Conservation (phyloP, 805 yeast species). For the Scheffersomyces coipomensis region DNA sequence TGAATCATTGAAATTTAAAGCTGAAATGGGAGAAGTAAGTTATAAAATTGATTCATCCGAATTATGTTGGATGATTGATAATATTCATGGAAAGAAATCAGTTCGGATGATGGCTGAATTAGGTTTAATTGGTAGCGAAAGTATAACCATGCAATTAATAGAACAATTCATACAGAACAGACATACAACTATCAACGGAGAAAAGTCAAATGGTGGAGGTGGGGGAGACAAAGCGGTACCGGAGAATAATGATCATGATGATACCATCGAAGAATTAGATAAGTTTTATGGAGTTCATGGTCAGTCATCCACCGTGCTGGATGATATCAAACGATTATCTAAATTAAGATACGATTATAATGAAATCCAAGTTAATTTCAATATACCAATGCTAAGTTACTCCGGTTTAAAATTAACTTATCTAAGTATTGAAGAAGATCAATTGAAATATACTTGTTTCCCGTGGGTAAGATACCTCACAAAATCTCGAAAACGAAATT, state of each 20-base stretch:
- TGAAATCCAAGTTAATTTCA: slow-evolving; percentile 27
- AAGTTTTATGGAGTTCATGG: slow-evolving; percentile 38
- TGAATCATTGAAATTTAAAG: slow-evolving; percentile 60
- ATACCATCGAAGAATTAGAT: slow-evolving; percentile 26
- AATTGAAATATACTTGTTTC: slow-evolving; percentile 61
- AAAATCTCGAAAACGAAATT: slow-evolving; percentile 3
- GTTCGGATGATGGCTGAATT: slow-evolving; percentile 60
- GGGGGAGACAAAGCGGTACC: not conserved
- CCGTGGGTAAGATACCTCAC: slow-evolving; percentile 74
- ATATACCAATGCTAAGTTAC: slow-evolving; percentile 50
- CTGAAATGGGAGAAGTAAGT: slow-evolving; percentile 68
- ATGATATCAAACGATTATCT: slow-evolving; percentile 10
- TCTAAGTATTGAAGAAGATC: slow-evolving; percentile 62
- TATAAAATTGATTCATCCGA: slow-evolving; percentile 70
- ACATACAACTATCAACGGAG: not conserved
- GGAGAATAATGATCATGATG: not conserved
- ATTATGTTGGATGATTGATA: slow-evolving; percentile 69
- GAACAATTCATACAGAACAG: slow-evolving; percentile 2
- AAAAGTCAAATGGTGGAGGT: not conserved
- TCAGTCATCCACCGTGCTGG: slow-evolving; percentile 24
- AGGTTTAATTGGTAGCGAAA: slow-evolving; percentile 12
- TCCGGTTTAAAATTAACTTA: slow-evolving; percentile 69
- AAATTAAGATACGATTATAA: slow-evolving; percentile 13
- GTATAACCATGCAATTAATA: slow-evolving; percentile 5
- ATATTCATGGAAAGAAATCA: slow-evolving; percentile 58